Evolutionary conservation across 1,284 basidiomycete genomes (phyloP).

Genomic region (Cutaneotrichosporon sp.): DNA sequence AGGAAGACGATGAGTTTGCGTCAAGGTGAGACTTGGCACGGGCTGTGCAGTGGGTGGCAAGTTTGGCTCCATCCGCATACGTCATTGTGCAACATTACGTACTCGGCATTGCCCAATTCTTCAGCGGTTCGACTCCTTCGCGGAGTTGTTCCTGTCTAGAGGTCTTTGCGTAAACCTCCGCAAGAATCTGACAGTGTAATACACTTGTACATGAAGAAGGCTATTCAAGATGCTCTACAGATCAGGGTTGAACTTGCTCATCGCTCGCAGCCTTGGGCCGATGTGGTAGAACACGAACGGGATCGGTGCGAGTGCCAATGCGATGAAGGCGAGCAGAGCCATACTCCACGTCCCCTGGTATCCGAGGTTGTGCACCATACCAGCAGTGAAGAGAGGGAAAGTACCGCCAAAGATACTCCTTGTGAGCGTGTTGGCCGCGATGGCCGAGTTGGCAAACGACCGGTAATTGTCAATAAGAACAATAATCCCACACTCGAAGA

Average conservation of each 20-base stretch:
- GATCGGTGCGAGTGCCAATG: conserved; percentile 23
- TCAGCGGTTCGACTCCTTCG: too few species aligned
- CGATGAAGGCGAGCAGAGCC: conserved; percentile 23
- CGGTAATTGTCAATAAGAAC: conserved; percentile 29
- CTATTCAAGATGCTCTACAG: conserved; percentile 10
- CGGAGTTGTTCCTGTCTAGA: too few species aligned
- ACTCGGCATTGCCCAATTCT: too few species aligned
- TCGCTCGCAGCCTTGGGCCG: conserved; percentile 18
- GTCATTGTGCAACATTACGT: too few species aligned
- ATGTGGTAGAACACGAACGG: conserved; percentile 23
- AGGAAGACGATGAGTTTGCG: not conserved
- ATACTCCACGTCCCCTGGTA: conserved; percentile 25
- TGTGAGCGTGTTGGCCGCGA: conserved; percentile 32
- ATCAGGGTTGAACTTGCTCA: conserved; percentile 20
- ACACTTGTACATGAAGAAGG: too few species aligned
- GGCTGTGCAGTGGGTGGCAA: not conserved
- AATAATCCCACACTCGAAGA: conserved; percentile 29
- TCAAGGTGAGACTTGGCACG: not conserved
- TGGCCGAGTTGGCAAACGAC: conserved; percentile 29
- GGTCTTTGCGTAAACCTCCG: too few species aligned
- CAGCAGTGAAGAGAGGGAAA: conserved; percentile 30
- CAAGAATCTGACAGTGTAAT: too few species aligned
- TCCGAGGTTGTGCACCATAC: conserved; percentile 31
- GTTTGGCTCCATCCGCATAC: too few species aligned
- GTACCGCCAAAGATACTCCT: conserved; percentile 24